Evolutionary conservation across 257 asterid species (phyloP).

Genomic region (Plectranthus barbatus): DNA sequence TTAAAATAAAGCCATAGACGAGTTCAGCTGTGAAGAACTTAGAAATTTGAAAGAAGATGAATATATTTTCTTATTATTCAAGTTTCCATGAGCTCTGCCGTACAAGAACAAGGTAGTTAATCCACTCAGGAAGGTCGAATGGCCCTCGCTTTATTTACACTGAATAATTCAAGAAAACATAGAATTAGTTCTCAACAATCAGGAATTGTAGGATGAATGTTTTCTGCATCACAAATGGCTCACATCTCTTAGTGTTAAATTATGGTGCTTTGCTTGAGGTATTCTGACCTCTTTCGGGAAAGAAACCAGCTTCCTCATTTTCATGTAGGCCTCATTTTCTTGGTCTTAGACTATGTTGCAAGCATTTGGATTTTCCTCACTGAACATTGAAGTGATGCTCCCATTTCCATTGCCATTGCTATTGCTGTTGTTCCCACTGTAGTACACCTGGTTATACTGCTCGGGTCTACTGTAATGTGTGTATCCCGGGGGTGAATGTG

Average conservation of each 20-base stretch:
- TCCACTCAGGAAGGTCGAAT: neutral
- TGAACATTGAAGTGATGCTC: constrained; percentile 58
- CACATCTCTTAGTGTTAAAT: constrained; percentile 9
- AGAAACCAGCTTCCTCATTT: neutral
- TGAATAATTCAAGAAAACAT: constrained; percentile 22
- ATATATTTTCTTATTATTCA: neutral
- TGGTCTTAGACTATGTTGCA: constrained; percentile 48
- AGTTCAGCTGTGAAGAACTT: neutral
- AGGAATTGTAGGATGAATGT: constrained; percentile 29
- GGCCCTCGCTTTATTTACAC: constrained; percentile 24
- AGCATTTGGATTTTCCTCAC: constrained; percentile 92
- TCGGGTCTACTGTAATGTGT: constrained; percentile 29
- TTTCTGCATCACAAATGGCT: constrained; percentile 32
- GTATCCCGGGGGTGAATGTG: constrained; percentile 1
- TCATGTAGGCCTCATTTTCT: neutral
- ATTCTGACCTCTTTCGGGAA: too few species aligned
- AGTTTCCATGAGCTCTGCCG: neutral
- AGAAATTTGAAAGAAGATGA: neutral
- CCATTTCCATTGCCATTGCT: constrained; percentile 15
- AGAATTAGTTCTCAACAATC: constrained; percentile 15
- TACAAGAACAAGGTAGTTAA: neutral
- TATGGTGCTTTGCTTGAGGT: neutral
- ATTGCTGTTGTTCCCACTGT: constrained; percentile 31
- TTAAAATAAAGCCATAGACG: neutral
- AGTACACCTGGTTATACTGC: constrained; percentile 40